Conservation (phyloP, 495 filamentous ascomycete species). For the Mycothermus thermophilus region DNA sequence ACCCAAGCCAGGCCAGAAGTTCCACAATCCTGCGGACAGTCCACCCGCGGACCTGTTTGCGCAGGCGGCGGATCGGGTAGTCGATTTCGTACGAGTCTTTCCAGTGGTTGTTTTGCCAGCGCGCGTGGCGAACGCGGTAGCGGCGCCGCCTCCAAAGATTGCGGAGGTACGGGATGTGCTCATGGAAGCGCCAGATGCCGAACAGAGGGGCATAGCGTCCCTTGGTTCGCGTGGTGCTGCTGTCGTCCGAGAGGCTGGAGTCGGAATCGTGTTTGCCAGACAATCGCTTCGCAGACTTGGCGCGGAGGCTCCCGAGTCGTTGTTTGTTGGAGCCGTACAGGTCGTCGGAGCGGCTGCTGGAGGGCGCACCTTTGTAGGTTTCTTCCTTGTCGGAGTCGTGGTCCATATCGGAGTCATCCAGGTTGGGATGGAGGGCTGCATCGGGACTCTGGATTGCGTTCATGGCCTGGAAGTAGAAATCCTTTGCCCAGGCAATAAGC, state of each 20-base stretch:
- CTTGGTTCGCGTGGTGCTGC: background rate
- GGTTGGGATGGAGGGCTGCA: background rate
- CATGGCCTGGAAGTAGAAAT: constrained; percentile 3
- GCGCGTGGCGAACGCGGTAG: background rate
- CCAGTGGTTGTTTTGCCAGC: constrained; percentile 5
- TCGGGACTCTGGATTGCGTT: background rate
- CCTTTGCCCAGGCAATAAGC: constrained; percentile 2
- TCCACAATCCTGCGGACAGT: background rate
- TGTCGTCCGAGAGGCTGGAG: background rate
- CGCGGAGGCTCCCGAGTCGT: no score
- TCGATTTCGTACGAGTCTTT: constrained; percentile 4
- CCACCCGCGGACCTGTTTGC: background rate
- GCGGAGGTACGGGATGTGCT: constrained; percentile 2
- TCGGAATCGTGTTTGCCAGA: background rate
- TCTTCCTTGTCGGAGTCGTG: constrained; percentile 8
- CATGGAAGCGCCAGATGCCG: constrained; percentile 5
- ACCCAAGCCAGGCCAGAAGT: constrained; percentile 4
- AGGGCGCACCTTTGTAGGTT: background rate
- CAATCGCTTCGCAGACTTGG: no score
- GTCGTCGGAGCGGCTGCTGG: background rate
- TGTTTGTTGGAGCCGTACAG: constrained; percentile 1
- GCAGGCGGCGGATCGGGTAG: constrained; percentile 3
- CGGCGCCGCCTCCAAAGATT: constrained; percentile 2
- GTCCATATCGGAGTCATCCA: background rate
- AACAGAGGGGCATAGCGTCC: constrained; percentile 6